Base-by-base conservation (phyloP, 2,329 filamentous ascomycete species). In the Rhynchosporium agropyri region DNA sequence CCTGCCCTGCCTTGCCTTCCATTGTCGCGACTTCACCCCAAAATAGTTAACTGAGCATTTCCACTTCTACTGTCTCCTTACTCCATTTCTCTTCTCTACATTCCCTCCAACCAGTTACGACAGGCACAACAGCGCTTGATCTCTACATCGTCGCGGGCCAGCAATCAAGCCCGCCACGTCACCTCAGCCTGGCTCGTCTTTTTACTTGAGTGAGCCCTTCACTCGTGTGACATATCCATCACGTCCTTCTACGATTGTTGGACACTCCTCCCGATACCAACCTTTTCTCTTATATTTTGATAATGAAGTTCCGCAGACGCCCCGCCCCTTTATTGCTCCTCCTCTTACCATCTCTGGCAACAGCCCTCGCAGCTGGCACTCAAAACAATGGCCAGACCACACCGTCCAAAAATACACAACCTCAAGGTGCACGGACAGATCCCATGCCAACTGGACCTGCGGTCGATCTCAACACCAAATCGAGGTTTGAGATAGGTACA, bases 301-400 rank as follows among this genome's bases (percentile, higher is more conserved):
- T 56, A 56, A 90, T 90, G 87, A 86, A 81, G 76, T 76, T 89
- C 70, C 80, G 80, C 76, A 79, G 79, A 66, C 77, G 76, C 61
- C 78, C 79, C 64, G 82, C 81, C 61, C 79, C 84, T 36, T 74
- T 89, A 29, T 75, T 90, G 56, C 78, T 90, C 40, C 81, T 90
- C 43, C 79, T 88, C 1, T 76, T 88, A 43, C 83, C 85, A 36
- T 81, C 80, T 42, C 75, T 88, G 64, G 83, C 83, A 31, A 69
- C 76, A 49, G 77, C 79, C 43, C 75, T 79, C 51, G 65, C 70
- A 9, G 63, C 66, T n/a, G 68, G 67, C n/a, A 64, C 67, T 49
- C 61, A 68, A 59, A 70, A 73, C 28, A 70, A 66, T 33, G 63
- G 58, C 31, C 57, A 68, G 55, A 57, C 67, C 15, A 62, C 67